Conservation (phyloP, 1,284 basidiomycete species). For the Caloboletus firmus region DNA sequence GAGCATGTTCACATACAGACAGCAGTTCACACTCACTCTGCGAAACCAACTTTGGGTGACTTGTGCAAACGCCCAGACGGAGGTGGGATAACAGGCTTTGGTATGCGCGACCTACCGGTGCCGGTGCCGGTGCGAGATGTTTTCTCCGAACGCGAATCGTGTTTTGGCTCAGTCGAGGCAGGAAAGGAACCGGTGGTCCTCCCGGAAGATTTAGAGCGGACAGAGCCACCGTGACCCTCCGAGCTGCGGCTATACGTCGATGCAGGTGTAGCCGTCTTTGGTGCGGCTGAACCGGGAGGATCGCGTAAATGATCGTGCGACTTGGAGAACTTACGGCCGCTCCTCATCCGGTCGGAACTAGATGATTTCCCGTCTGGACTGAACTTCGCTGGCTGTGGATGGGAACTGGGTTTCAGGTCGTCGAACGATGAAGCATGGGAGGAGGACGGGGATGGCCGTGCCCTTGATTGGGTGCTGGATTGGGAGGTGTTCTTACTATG, state of each 20-base stretch:
- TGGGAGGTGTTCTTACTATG: conserved; percentile 12
- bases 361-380: conserved; percentile 13
- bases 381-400: conserved; percentile 14
- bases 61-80: conserved; percentile 21
- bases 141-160: conserved; percentile 15
- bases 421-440: conserved; percentile 11
- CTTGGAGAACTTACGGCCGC: conserved; percentile 17
- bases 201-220: conserved; percentile 15
- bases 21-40: conserved; percentile 27
- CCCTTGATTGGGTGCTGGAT: conserved; percentile 9
- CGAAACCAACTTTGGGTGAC: conserved; percentile 23
- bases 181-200: conserved; percentile 8
- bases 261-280: conserved; percentile 6
- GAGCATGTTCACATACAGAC: conserved; percentile 3
- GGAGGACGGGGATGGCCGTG: conserved; percentile 10
- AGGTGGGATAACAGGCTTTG: conserved; percentile 33
- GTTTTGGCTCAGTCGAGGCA: conserved; percentile 6
- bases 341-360: conserved; percentile 20
- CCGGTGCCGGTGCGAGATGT: conserved; percentile 3
- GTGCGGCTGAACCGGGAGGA: conserved; percentile 15
- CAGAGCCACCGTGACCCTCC: conserved; percentile 9
- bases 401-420: conserved; percentile 14
- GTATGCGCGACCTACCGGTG: conserved; percentile 12
- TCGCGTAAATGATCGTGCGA: conserved; percentile 28
- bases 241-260: conserved; percentile 16